Percentiles rank a stretch among this genome's conserved stretches.
Conservation (phyloP, 2,329 filamentous ascomycete genomes). For the Meredithiella fracta region DNA sequence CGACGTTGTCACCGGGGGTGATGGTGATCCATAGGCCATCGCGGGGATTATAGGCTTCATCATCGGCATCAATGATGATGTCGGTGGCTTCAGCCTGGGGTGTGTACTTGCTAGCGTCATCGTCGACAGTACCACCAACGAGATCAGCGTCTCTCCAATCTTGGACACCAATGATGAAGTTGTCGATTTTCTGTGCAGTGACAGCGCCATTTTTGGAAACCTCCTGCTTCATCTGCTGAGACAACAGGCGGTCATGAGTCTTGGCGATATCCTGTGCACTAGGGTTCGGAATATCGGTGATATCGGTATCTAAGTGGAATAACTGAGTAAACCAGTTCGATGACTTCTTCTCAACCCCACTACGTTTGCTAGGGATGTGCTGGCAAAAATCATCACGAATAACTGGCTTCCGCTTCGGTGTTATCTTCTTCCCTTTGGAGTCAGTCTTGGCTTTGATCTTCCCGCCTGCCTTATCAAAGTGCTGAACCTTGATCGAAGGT, state of each 20-base stretch:
- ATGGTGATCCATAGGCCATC: constrained; percentile 94
- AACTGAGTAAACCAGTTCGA: neutral
- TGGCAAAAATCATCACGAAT: neutral
- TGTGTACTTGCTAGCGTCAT: constrained; percentile 15
- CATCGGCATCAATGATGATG: constrained; percentile 2
- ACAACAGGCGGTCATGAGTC: neutral
- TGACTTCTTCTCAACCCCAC: neutral
- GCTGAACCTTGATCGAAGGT: constrained; percentile 36
- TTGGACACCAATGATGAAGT: constrained; percentile 68
- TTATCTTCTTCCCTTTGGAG: constrained; percentile 11
- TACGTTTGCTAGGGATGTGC: neutral
- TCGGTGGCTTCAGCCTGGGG: neutral
- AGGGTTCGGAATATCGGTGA: neutral
- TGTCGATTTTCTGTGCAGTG: constrained; percentile 27
- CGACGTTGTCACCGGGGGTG: constrained; percentile 66
- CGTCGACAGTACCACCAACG: constrained; percentile 28
- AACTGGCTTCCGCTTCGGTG: neutral
- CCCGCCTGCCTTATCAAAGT: constrained; percentile 23
- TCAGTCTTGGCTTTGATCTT: constrained; percentile 19
- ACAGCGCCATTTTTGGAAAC: constrained; percentile 20
- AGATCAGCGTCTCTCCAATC: constrained; percentile 59
- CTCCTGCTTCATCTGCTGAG: constrained; percentile 22
- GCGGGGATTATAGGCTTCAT: constrained; percentile 28
- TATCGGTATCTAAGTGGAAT: neutral
- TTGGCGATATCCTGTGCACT: neutral